These are phyloP conservation scores for Linnemannia hyalina DNA, from an alignment of 192 early-diverging fungal genomes.

Conservation along the genomic window DNA sequence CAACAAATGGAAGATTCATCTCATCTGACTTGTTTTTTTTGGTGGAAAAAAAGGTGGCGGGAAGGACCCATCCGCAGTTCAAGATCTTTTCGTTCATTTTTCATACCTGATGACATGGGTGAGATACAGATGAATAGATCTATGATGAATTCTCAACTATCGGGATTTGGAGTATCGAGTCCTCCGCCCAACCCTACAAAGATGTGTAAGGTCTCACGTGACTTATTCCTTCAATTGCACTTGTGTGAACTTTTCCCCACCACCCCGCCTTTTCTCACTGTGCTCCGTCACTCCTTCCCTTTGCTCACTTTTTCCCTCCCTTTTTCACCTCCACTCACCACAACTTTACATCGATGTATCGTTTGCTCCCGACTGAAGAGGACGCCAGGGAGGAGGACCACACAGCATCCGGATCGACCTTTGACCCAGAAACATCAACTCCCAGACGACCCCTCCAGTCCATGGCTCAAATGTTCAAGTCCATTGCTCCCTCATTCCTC, in stretches of 20 bases:
- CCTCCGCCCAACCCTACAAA: no score
- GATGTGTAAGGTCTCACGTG: no score
- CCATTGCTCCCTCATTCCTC: slow-evolving; percentile 26
- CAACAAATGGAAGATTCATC: no score
- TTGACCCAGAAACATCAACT: slow-evolving; percentile 2
- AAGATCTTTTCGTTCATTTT: no score
- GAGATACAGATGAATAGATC: no score
- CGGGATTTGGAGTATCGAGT: no score
- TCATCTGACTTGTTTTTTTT: no score
- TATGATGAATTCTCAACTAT: no score
- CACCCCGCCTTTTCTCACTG: background rate
- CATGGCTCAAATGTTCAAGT: slow-evolving; percentile 24
- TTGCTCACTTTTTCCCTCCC: background rate
- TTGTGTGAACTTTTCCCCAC: background rate
- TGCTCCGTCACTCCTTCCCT: background rate
- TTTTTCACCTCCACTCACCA: background rate
- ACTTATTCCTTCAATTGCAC: background rate
- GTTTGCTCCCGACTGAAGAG: slow-evolving; percentile 44
- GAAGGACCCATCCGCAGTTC: no score
- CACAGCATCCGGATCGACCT: slow-evolving; percentile 31
- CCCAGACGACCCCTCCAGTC: slow-evolving; percentile 6
- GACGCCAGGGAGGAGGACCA: slow-evolving; percentile 48
- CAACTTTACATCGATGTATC: slow-evolving; percentile 28
- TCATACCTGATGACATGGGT: no score
- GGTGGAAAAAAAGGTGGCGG: no score